A percentile compares a stretch with the other conserved stretches of the same genome.
These are phyloP conservation scores for Coemansia sp. DNA, from an alignment of 192 early-diverging fungal species.

Conservation along the genomic window DNA sequence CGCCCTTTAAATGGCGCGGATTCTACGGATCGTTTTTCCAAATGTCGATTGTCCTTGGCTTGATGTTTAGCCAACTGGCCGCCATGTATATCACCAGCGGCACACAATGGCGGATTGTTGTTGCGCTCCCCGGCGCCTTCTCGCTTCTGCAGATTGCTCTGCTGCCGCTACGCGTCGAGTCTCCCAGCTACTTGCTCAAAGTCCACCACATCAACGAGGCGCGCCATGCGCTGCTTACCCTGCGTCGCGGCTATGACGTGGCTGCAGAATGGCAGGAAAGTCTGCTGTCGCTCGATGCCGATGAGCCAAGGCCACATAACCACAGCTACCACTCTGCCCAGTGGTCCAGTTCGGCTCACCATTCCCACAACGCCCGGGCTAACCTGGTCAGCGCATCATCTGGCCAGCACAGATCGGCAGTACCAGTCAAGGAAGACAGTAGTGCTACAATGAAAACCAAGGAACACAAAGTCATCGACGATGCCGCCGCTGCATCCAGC, in stretches of 20 bases:
- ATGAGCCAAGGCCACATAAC: background rate
- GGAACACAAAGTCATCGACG: background rate
- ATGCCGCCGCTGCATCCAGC: conserved; percentile 1
- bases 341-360: background rate
- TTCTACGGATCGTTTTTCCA: conserved; percentile 71
- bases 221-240: conserved; percentile 57
- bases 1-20: conserved; percentile 65
- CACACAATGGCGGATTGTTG: conserved; percentile 66
- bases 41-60: conserved; percentile 68
- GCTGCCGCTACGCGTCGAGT: conserved; percentile 64
- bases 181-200: conserved; percentile 65
- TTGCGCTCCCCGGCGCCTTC: conserved; percentile 58
- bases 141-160: conserved; percentile 59
- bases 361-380: too few species aligned
- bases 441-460: conserved; percentile 18
- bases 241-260: conserved; percentile 59
- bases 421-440: conserved; percentile 11
- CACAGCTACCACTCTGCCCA: conserved; percentile 5
- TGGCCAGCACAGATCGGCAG: background rate
- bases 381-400: background rate
- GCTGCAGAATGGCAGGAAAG: conserved; percentile 60
- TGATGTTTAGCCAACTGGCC: conserved; percentile 63
- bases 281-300: conserved; percentile 28
- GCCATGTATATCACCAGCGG: conserved; percentile 53
- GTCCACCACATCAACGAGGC: conserved; percentile 60